Evolutionary conservation across 1,284 basidiomycete species (phyloP).

Genomic region (Cutaneotrichosporon spelunceum): DNA sequence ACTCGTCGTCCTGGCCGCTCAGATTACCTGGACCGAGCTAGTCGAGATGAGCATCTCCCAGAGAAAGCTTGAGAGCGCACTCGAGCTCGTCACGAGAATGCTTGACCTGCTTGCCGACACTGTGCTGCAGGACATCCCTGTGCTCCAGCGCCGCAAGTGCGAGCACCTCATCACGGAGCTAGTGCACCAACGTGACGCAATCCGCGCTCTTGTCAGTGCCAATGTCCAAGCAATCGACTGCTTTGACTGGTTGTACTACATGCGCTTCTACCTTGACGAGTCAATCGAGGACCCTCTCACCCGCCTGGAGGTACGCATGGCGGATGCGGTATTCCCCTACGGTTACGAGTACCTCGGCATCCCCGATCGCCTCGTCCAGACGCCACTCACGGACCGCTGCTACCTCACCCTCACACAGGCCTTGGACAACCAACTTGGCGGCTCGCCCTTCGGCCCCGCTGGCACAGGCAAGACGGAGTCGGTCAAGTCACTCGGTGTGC

Average conservation of each 20-base stretch:
- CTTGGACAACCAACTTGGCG: constrained; percentile 88
- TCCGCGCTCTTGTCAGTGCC: constrained; percentile 71
- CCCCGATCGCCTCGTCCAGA: constrained; percentile 94
- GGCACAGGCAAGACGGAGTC: constrained; percentile 99
- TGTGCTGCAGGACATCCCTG: constrained; percentile 81
- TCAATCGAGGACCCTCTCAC: constrained; percentile 70
- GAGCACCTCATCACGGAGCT: constrained; percentile 99
- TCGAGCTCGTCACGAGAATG: constrained; percentile 74
- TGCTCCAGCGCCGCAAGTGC: constrained; percentile 91
- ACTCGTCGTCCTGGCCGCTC: constrained; percentile 87
- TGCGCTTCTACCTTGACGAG: constrained; percentile 92
- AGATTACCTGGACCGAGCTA: constrained; percentile 87
- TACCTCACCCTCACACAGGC: constrained; percentile 97
- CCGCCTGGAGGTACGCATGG: constrained; percentile 74
- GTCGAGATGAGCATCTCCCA: constrained; percentile 71
- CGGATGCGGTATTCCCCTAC: constrained; percentile 91
- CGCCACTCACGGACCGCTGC: constrained; percentile 94
- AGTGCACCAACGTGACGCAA: constrained; percentile 95
- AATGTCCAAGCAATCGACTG: constrained; percentile 63
- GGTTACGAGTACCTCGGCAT: constrained; percentile 99
- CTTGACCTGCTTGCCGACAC: constrained; percentile 93
- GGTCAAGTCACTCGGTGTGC: constrained; percentile 96
- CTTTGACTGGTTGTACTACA: constrained; percentile 95
- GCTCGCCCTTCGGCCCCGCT: constrained; percentile 95
- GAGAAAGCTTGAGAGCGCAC: constrained; percentile 59